Conservation (phyloP, 1,284 basidiomycete species). For the Ganoderma sinense region DNA sequence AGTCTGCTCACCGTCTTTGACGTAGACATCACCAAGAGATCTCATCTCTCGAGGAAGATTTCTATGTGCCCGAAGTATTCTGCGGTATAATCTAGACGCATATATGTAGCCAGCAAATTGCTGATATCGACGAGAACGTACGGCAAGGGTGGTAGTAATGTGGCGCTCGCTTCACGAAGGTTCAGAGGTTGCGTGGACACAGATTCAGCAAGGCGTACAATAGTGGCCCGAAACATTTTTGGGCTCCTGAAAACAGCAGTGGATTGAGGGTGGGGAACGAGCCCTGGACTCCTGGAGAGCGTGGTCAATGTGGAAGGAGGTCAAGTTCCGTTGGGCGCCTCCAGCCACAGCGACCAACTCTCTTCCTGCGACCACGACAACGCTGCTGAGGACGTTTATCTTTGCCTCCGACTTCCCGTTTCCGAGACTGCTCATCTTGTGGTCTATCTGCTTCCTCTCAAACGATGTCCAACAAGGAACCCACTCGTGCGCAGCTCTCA, state of each 20-base stretch:
- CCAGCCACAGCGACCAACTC: neutral
- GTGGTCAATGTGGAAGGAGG: neutral
- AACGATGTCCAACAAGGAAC: slow-evolving; percentile 39
- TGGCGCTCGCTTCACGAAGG: slow-evolving; percentile 68
- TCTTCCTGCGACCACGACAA: neutral
- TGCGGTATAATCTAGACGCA: slow-evolving; percentile 74
- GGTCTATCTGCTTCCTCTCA: neutral
- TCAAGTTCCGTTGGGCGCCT: slow-evolving; percentile 7
- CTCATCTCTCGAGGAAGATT: slow-evolving; percentile 83
- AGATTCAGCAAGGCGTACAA: slow-evolving; percentile 69
- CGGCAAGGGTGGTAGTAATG: slow-evolving; percentile 86
- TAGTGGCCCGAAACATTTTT: slow-evolving; percentile 55
- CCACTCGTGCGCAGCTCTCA: slow-evolving; percentile 41
- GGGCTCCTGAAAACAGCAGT: neutral
- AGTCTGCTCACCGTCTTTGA: slow-evolving; percentile 76
- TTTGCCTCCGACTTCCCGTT: no score
- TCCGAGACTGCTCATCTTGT: neutral
- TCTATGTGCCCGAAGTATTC: slow-evolving; percentile 83
- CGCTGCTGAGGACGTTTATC: neutral
- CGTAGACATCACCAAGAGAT: slow-evolving; percentile 86
- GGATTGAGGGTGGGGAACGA: neutral
- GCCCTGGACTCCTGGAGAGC: neutral
- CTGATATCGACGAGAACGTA: slow-evolving; percentile 42
- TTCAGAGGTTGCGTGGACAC: slow-evolving; percentile 68
- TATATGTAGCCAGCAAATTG: neutral